These are phyloP conservation scores for Fistulifera solaris DNA, from an alignment of 108 stramenopile species.

Conservation along the genomic window DNA sequence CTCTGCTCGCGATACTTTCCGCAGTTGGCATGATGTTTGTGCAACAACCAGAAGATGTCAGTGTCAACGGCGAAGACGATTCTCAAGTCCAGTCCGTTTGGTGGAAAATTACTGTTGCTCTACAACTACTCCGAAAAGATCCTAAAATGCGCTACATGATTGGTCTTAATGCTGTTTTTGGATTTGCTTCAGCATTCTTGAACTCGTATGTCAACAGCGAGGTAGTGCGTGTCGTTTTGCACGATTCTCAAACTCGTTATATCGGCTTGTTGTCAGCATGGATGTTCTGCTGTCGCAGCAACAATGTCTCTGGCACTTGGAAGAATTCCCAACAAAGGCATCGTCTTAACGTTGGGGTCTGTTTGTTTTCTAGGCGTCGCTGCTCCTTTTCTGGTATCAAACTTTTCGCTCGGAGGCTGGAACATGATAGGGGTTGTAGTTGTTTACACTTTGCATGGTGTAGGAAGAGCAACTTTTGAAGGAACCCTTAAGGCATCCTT, in stretches of 20 bases:
- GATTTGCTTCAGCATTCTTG: conserved; percentile 56
- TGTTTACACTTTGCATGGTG: conserved; percentile 58
- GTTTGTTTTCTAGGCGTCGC: conserved; percentile 44
- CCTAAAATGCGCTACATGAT: conserved; percentile 78
- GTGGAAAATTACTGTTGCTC: conserved; percentile 42
- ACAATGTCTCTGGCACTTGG: conserved; percentile 46
- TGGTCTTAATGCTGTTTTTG: conserved; percentile 65
- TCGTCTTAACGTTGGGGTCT: conserved; percentile 47
- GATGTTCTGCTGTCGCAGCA: conserved; percentile 47
- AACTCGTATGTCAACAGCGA: conserved; percentile 67
- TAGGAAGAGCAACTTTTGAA: conserved; percentile 77
- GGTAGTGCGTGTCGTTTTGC: conserved; percentile 47
- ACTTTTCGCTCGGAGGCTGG: conserved; percentile 36
- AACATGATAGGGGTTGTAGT: conserved; percentile 24
- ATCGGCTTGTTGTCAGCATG: conserved; percentile 56
- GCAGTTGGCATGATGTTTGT: conserved; percentile 34
- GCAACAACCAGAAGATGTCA: neutral
- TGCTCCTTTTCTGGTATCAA: conserved; percentile 40
- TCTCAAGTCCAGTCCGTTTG: conserved; percentile 9
- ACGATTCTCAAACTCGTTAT: conserved; percentile 39
- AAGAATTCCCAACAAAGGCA: conserved; percentile 30
- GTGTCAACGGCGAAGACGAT: neutral
- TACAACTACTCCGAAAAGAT: conserved; percentile 44
- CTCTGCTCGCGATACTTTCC: conserved; percentile 33
- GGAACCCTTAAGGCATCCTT: conserved; percentile 67